Evolutionary conservation across 2,329 filamentous ascomycete genomes (phyloP), one percentile per base, ranked within the genome.

Genomic region (Trichoderma hamatum): DNA sequence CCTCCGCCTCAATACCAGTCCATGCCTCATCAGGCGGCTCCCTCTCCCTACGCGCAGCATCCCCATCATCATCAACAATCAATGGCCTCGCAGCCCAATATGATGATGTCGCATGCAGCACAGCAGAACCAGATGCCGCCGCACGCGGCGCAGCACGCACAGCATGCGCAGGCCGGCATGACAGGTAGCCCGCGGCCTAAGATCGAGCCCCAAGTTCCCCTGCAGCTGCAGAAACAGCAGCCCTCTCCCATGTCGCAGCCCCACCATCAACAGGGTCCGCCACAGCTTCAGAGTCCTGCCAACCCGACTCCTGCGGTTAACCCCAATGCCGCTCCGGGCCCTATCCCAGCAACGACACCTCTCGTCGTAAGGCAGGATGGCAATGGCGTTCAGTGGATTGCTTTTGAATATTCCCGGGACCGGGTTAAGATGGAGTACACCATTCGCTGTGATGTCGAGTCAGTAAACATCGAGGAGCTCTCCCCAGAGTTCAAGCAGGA

Each of bases 401-500:
- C 94, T 0, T 99, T 98, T 72, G 96, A 99, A 80, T 99, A 99
- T 79, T 98, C 95, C 13, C 89, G 95, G 70, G 95, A 99, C 78
- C 88, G 95, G 56, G 94, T 98, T 73, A 99, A 99, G 88, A 97
- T 98, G 94, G 94, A 98, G 81, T 99, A 99, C 82, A 97, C 94
- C 1, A 99, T 99, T 75, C 91, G 96, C 64, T 98, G 96, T 79
- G 96, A 98, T 75, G 96, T 98, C 24, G 96, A 98, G 82, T 97
- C 94, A 0, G 94, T 99, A 71, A 94, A 94, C 77, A 94, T 95
- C 55, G 94, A 97, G 68, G 90, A 90, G 71, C 86, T 99, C 21
- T 88, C 88, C 55, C 84, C 88, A 72, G 95, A 98, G 72, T 98
- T 98, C 86, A 98, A 97, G 84, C 93, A 93, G 10, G 95, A 97